These are phyloP conservation scores for Aspergillus sp. DNA, from an alignment of 2,329 filamentous ascomycete genomes.

Conservation along the genomic window DNA sequence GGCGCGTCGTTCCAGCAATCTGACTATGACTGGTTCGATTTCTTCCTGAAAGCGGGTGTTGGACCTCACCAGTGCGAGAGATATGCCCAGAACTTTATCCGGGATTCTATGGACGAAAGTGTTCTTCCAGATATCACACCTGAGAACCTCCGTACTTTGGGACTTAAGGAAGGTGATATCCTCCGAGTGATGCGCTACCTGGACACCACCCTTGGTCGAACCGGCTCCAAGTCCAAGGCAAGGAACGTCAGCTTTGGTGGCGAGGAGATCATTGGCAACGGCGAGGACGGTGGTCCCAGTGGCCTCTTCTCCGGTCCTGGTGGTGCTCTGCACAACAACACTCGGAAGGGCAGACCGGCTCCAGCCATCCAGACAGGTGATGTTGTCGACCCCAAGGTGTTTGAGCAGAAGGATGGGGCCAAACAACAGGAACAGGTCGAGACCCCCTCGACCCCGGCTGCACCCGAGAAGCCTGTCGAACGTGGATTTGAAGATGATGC, in stretches of 20 bases:
- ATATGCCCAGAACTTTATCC: slow-evolving; percentile 80
- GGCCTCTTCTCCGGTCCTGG: slow-evolving; percentile 89
- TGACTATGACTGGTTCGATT: slow-evolving; percentile 98
- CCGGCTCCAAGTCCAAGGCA: slow-evolving; percentile 48
- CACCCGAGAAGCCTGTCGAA: slow-evolving; percentile 42
- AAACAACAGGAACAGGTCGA: slow-evolving; percentile 36
- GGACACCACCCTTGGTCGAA: slow-evolving; percentile 71
- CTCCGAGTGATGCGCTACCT: slow-evolving; percentile 87
- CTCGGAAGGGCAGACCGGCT: slow-evolving; percentile 79
- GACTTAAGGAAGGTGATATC: slow-evolving; percentile 93
- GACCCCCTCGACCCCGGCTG: slow-evolving; percentile 45
- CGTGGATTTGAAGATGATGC: slow-evolving; percentile 90
- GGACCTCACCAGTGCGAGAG: slow-evolving; percentile 88
- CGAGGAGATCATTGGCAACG: slow-evolving; percentile 48
- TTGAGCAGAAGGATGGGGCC: slow-evolving; percentile 56
- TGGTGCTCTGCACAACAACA: slow-evolving; percentile 89
- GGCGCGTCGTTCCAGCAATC: slow-evolving; percentile 34
- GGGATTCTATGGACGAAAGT: slow-evolving; percentile 94
- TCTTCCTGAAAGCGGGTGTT: slow-evolving; percentile 89
- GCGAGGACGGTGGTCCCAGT: slow-evolving; percentile 53
- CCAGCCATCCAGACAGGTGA: slow-evolving; percentile 82
- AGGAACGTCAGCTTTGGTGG: slow-evolving; percentile 49
- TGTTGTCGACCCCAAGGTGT: slow-evolving; percentile 78
- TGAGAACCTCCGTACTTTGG: slow-evolving; percentile 73
- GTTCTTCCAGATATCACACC: slow-evolving; percentile 84